Percentiles rank a stretch among this genome's conserved stretches.
These are phyloP conservation scores for Nelumbo lutea DNA, from an alignment of 164 flowering plant species.

Conservation along the genomic window DNA sequence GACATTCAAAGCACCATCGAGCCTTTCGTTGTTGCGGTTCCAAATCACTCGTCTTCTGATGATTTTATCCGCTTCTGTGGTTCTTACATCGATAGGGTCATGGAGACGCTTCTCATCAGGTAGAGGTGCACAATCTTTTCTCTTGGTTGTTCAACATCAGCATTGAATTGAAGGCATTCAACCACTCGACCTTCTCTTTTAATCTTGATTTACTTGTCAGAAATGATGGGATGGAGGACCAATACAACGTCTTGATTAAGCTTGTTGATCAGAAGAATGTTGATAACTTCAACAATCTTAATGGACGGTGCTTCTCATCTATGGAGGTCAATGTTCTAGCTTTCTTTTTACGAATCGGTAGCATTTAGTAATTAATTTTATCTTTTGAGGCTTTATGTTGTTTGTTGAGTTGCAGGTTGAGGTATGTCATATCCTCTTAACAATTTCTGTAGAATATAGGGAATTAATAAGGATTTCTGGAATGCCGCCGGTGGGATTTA, in stretches of 20 bases:
- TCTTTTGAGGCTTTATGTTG: neutral
- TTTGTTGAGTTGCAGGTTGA: conserved; percentile 49
- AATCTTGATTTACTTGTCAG: conserved; percentile 17
- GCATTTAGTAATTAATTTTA: neutral
- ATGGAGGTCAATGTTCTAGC: conserved; percentile 43
- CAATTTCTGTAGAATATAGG: conserved; percentile 52
- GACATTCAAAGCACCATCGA: conserved; percentile 30
- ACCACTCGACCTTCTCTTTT: neutral
- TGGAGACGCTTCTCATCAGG: conserved; percentile 64
- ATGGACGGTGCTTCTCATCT: conserved; percentile 61
- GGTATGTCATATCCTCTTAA: conserved; percentile 71
- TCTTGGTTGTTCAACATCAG: neutral
- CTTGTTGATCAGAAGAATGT: conserved; percentile 46
- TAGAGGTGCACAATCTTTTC: conserved; percentile 5
- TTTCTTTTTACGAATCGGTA: neutral
- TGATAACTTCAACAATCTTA: conserved; percentile 45
- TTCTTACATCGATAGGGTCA: conserved; percentile 38
- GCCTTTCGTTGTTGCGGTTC: conserved; percentile 78
- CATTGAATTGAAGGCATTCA: neutral
- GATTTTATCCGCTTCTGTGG: conserved; percentile 71
- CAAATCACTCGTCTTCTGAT: conserved; percentile 55
- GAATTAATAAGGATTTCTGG: conserved; percentile 52
- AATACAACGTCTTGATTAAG: conserved; percentile 69
- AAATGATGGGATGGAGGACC: conserved; percentile 80
- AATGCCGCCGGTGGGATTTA: conserved; percentile 59